Evolutionary conservation across 805 yeast species (phyloP), one percentile per base, ranked within the genome.

Genomic region (Cyberlindnera sargentensis): DNA sequence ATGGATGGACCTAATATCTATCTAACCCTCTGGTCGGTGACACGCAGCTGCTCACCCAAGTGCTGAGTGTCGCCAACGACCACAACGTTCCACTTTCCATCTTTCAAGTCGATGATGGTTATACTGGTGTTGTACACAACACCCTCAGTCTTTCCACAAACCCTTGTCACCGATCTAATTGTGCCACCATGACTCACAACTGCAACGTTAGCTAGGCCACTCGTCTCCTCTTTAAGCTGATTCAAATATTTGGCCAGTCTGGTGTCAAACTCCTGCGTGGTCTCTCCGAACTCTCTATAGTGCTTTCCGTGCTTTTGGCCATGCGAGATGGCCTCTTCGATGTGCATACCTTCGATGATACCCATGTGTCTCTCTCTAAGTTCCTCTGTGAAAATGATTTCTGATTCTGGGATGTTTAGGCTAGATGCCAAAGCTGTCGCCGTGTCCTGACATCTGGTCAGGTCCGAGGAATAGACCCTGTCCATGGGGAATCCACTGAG

Each of bases 151-250:
- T 20, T 11, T 39, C 76, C 63, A 36, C 83, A 63, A 57, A 79
- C 69, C 47, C 73, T 73, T 34, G 76, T 57, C 32, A 81, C 70
- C 28, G 78, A 73, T 37, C 86, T 74, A 15, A 87, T 80, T 2
- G 84, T 83, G 7, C 95, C 95, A 23, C 95, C 95, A 59, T 87
- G 95, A 10, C 88, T 77, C 44, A 87, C 76, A 23, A 85, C 46
- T 10, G 80, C 66, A 2, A 83, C 71, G 52, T 84, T 84, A 40
- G 62, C 63, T n/a, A 45, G 47, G 1, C 45, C 57, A 25, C 61
- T 61, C 2, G 63, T 55, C 0, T 64, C 66, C 8, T 67, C 63
- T 41, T 23, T 64, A 62, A 15, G 82, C 64, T 44, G 89, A 64
- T 3, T 48, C 55, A 40, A 71, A 52, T 45, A 82, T 6, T 42